Base-by-base conservation (phyloP, 176 grass and related monocot genomes). In the Carex kokanica region DNA sequence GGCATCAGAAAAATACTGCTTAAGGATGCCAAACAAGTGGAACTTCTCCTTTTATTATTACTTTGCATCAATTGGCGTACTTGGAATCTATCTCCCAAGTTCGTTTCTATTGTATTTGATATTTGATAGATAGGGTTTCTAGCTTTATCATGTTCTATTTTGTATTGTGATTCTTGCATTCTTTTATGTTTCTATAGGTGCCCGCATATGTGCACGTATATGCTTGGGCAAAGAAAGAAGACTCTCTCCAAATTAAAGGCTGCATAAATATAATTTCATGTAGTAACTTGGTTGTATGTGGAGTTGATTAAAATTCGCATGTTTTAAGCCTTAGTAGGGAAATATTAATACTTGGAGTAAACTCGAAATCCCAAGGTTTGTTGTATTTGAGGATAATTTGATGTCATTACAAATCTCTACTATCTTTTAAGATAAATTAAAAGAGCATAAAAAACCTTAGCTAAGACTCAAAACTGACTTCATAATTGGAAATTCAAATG, bases 11-110 rank as follows among this genome's bases (percentile, higher is more conserved):
- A 94, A 88, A 81, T 94, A 91, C 24, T 86, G 86, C 55, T 10
- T 91, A 34, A 86, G 88, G 66, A 86, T 94, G 89, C 89, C 92
- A 1, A 94, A 91, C 47, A 91, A 83, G 52, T 91, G 87, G 85
- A 94, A 90, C 43, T 91, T 84, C 18, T 94, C 92, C 0, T 94
- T 90, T 0, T 85, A 94, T 36, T 94, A 84, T 59, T 43, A 32
- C 0, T 94, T 85, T 17, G 41, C 74, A 29, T 91, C 74, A 56
- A 49, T 81, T 45, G 77, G 87, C 43, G 80, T 86, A 23, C 43
- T 91, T 0, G 23, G 24, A 27, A 24, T 86, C 14, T 94, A 91
- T 31, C 56, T 94, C 7, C 92, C 92, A 79, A 87, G 92, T 89
- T 21, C 57, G 13, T 45, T 34, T 67, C 60, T 14, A 43, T 78